Evolutionary conservation across 1,139 yeast genomes (phyloP).

Genomic region (Suhomyces kunorum): DNA sequence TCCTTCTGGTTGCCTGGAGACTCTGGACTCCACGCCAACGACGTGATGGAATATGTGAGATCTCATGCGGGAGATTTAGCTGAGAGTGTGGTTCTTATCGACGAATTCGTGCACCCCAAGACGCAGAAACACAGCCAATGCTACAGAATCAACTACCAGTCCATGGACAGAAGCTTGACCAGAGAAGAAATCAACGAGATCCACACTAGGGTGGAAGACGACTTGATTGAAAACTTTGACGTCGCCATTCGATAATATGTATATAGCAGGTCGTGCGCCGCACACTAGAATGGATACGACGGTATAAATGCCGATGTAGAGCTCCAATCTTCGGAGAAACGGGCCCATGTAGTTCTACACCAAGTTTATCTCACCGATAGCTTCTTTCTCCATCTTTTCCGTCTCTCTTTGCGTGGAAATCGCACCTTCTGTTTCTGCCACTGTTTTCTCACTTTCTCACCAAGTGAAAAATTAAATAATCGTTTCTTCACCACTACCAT

Average conservation of each 20-base stretch:
- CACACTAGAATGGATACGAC: background rate
- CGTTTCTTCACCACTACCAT: constrained; percentile 4
- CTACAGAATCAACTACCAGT: constrained; percentile 87
- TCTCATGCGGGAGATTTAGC: constrained; percentile 83
- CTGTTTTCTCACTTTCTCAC: constrained; percentile 1
- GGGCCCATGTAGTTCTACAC: too few relatives aligned
- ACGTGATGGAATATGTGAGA: constrained; percentile 91
- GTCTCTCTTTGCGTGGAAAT: background rate
- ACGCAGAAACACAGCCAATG: constrained; percentile 77
- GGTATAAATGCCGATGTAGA: background rate
- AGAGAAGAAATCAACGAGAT: constrained; percentile 74
- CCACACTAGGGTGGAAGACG: constrained; percentile 62
- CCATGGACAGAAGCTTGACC: constrained; percentile 91
- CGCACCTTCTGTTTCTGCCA: background rate
- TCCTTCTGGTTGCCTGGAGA: constrained; percentile 81
- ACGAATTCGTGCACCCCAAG: constrained; percentile 83
- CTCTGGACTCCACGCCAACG: constrained; percentile 70
- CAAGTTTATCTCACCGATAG: background rate
- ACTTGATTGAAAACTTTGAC: constrained; percentile 51
- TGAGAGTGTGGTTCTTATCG: constrained; percentile 79
- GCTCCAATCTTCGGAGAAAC: background rate
- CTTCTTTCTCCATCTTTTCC: background rate
- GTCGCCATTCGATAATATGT: constrained; percentile 59
- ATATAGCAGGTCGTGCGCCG: constrained; percentile 5
- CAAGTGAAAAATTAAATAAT: constrained; percentile 5